Evolutionary conservation across 2,329 filamentous ascomycete species (phyloP).

Genomic region (Nemania diffusa): DNA sequence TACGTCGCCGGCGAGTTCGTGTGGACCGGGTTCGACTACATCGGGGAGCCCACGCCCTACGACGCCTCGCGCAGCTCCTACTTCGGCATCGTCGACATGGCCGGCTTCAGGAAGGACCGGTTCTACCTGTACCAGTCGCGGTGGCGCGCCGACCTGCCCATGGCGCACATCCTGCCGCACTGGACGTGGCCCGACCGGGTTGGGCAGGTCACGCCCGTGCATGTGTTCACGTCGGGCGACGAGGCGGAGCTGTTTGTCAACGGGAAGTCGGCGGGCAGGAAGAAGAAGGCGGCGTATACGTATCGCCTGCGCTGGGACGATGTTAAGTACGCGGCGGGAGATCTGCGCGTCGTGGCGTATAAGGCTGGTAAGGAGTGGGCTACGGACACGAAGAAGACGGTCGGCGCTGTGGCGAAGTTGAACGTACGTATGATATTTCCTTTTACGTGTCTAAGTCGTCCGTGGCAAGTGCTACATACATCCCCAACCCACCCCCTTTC

Average conservation of each 20-base stretch:
- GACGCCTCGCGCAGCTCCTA: constrained; percentile 61
- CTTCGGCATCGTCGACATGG: constrained; percentile 67
- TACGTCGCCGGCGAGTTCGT: constrained; percentile 66
- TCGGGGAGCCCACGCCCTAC: constrained; percentile 63
- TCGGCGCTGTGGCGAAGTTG: constrained; percentile 53
- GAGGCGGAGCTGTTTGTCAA: constrained; percentile 67
- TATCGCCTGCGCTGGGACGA: constrained; percentile 66
- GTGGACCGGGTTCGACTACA: constrained; percentile 63
- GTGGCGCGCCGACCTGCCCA: constrained; percentile 59
- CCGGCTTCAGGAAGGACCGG: constrained; percentile 66
- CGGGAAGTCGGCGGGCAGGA: constrained; percentile 56
- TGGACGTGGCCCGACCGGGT: constrained; percentile 64
- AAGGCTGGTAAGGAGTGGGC: constrained; percentile 61
- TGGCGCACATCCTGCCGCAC: constrained; percentile 65
- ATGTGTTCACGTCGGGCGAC: constrained; percentile 63
- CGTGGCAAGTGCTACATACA: background rate
- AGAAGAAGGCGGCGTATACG: constrained; percentile 49
- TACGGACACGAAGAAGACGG: constrained; percentile 53
- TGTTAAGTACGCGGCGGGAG: constrained; percentile 59
- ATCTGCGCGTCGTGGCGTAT: constrained; percentile 59
- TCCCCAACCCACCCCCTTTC: background rate
- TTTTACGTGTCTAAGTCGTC: background rate
- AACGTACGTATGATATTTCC: constrained; percentile 41
- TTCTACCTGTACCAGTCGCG: constrained; percentile 66
- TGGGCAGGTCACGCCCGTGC: constrained; percentile 62